Evolutionary conservation across 352 stramenopile species (phyloP), one percentile per base, ranked within the genome.

Genomic region (Pythium volutum): DNA sequence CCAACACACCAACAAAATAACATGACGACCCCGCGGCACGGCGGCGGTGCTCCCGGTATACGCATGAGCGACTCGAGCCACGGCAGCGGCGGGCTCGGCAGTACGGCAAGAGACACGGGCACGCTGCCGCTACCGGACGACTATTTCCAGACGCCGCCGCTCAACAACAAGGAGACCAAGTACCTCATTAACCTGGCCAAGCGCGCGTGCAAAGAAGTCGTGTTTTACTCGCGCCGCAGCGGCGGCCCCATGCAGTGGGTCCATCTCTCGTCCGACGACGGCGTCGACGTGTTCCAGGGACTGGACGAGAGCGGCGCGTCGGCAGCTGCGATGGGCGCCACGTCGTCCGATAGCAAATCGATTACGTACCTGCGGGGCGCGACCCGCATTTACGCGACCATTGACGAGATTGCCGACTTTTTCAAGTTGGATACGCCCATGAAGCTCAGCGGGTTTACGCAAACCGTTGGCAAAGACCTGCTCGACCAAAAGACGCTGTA

Each of bases 341-440:
- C 31, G 31, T 36, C 31, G 31, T 36, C 31, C 31, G 48, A 74
- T 2, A 54, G 46, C 12, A 76, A 78, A 11, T 65, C 68, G 34
- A 74, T 92, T 31, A 92, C 78, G 55, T 92, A 90, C 43, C 50
- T 94, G 49, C 71, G 80, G 33, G 84, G 80, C 29, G 69, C 79
- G 16, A 89, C 77, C 25, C 77, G 76, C 25, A 88, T 94, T 38
- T 81, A 84, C 62, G 84, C 82, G n/a, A 84, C 76, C 27, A 75
- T 94, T 38, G 84, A 90, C 59, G 81, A 94, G 33, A 76, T 94
- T 16, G 81, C 82, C 26, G 79, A 89, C 38, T 92, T 94, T 70
- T 92, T 94, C 66, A 68, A 74, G 43, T 73, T 91, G 18, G 84
- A 92, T 59, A 88, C 80, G 47, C 60, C 75, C 34, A 79, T 78